A percentile compares a stretch with the other conserved stretches of the same genome.
phyloP scores from a whole-genome alignment of 1,284 basidiomycete species.

The Ganoderma leucocontextum region DNA sequence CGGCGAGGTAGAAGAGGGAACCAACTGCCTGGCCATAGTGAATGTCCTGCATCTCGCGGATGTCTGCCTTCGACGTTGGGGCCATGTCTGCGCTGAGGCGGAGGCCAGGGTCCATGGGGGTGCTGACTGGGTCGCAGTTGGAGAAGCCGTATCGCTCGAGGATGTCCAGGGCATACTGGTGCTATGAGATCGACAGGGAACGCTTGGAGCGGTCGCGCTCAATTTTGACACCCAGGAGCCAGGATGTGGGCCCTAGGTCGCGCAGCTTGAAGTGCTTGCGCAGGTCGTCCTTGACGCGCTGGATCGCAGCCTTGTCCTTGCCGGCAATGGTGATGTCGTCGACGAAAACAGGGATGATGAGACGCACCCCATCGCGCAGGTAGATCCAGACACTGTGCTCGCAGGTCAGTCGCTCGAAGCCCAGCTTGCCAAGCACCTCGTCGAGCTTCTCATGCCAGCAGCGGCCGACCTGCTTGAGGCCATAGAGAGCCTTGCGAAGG shows the following conservation, averaged over 20 bases:
- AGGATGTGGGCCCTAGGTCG: constrained; percentile 16
- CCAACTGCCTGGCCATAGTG: constrained; percentile 15
- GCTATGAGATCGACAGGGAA: constrained; percentile 19
- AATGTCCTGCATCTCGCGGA: constrained; percentile 15
- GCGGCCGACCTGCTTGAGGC: constrained; percentile 42
- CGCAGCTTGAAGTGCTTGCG: constrained; percentile 29
- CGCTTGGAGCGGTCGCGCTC: constrained; percentile 10
- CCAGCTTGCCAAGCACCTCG: constrained; percentile 28
- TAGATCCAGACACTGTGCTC: constrained; percentile 43
- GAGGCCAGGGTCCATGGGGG: constrained; percentile 18
- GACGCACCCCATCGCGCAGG: constrained; percentile 9
- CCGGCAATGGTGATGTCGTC: constrained; percentile 15
- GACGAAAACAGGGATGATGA: constrained; percentile 18
- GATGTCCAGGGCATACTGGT: constrained; percentile 9
- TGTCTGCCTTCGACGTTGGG: not conserved
- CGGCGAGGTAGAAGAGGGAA: constrained; percentile 18
- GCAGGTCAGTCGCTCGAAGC: constrained; percentile 35
- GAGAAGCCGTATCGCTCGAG: constrained; percentile 12
- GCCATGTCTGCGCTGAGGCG: constrained; percentile 9
- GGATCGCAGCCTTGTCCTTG: constrained; percentile 7
- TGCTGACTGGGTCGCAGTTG: constrained; percentile 18
- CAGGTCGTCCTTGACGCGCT: constrained; percentile 28
- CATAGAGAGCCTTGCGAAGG: constrained; percentile 38
- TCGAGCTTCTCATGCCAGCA: constrained; percentile 38
- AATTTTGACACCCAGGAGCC: constrained; percentile 19